A percentile compares a stretch with the other conserved stretches of the same genome.
phyloP scores from a whole-genome alignment of 2,329 filamentous ascomycete species.

The Claviceps africana region DNA sequence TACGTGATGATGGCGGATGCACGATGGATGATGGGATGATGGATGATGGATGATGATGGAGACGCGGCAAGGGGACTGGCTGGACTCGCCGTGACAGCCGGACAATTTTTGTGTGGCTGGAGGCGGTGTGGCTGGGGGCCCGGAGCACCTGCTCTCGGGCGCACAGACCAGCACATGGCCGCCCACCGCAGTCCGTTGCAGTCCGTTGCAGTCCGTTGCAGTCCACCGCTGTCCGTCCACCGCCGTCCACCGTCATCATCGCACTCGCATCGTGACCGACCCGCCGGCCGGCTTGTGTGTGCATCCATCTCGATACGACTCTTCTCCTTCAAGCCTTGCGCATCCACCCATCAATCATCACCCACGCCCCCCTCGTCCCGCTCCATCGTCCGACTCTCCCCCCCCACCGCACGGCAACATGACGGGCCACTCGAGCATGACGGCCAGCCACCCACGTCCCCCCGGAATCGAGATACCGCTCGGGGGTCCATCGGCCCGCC shows the following conservation, averaged over 20 bases:
- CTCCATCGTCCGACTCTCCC: not conserved
- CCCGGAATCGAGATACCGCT: constrained; percentile 19
- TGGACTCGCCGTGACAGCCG: no score
- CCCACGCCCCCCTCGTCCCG: not conserved
- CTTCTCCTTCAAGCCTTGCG: no score
- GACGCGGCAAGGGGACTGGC: no score
- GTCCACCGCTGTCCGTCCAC: no score
- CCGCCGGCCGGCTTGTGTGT: no score
- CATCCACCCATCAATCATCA: no score
- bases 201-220: no score
- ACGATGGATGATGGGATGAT: not conserved
- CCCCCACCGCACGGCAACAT: constrained; percentile 48
- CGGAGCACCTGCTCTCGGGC: not conserved
- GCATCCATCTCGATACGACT: no score
- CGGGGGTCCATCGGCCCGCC: constrained; percentile 18
- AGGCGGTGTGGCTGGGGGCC: not conserved
- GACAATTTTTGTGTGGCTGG: not conserved
- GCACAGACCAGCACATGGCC: not conserved
- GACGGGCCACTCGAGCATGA: constrained; percentile 29
- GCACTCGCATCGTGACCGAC: no score
- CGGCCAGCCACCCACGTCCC: constrained; percentile 15
- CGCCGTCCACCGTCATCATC: no score
- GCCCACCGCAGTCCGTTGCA: no score
- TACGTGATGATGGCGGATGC: not conserved
- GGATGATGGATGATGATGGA: no score